These are phyloP conservation scores for Termitomyces sp. DNA, from an alignment of 768 basidiomycete genomes.

Conservation along the genomic window DNA sequence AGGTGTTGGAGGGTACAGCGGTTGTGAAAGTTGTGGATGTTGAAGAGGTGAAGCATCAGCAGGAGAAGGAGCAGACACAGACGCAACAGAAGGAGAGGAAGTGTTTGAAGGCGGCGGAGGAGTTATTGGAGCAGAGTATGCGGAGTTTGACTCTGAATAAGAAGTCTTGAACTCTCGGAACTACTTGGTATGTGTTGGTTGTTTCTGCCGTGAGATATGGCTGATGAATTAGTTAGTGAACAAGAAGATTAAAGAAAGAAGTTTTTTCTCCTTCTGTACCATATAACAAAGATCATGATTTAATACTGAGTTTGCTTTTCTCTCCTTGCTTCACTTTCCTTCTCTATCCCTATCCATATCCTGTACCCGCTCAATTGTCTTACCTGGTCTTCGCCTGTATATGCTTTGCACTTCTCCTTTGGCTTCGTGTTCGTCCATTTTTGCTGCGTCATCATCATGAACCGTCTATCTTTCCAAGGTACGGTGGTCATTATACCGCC, in stretches of 20 bases:
- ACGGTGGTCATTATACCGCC: neutral
- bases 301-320: neutral
- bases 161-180: slow-evolving; percentile 24
- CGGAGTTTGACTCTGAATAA: slow-evolving; percentile 55
- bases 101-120: slow-evolving; percentile 20
- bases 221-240: neutral
- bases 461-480: neutral
- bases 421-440: neutral
- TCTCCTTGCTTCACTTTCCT: too few relatives aligned
- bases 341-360: neutral
- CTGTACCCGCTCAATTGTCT: neutral
- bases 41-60: slow-evolving; percentile 25
- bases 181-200: neutral
- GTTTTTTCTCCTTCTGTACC: neutral
- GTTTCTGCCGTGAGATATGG: neutral
- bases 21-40: slow-evolving; percentile 77
- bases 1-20: slow-evolving; percentile 78
- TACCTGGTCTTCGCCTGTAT: neutral
- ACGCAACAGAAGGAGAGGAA: slow-evolving; percentile 22
- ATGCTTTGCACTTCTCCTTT: neutral
- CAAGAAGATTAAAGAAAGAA: neutral
- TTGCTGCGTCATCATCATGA: neutral
- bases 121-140: slow-evolving; percentile 65
- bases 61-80: neutral
- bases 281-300: neutral